Evolutionary conservation across 1,139 yeast species (phyloP), one percentile per base, ranked within the genome.

Genomic region (Pichia sp.): DNA sequence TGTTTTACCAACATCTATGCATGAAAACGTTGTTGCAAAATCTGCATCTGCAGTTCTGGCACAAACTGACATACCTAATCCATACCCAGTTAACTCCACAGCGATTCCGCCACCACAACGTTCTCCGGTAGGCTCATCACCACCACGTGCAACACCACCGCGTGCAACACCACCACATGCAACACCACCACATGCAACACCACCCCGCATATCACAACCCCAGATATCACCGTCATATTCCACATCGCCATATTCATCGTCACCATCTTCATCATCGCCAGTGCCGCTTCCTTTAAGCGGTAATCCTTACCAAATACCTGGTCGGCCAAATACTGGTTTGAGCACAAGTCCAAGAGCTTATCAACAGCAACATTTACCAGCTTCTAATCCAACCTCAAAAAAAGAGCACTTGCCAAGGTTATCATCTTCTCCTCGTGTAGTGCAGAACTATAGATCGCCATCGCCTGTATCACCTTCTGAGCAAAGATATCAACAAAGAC

Each of bases 91-190:
- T 36, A 36, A 18, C 2, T 18, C 39, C 1, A 18, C n/a, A 16
- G 25, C 18, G 16, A 19, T 19, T 38, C 19, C 19, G 19, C 9
- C 41, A 10, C 25, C 16, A 18, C 25, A 30, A 22, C 27, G 16
- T 0, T 42, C 34, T 7, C 54, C 59, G 27, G 42, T 54, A 42
- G 8, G n/a, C 4, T 39, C 58, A 29, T 45, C 55, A 33, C 4
- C 25, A 22, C n/a, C n/a, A n/a, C n/a, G n/a, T n/a, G n/a, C n/a
- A n/a, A n/a, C n/a, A n/a, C n/a, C n/a, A n/a, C n/a, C n/a, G n/a
- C n/a, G n/a, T n/a, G n/a, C n/a, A n/a, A n/a, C n/a, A n/a, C n/a
- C n/a, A n/a, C 18, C 25, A 6, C 34, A 25, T 13, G 36, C 31
- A 29, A 9, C 31, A 29, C 31, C 31, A 29, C 18, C 25, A 6